Evolutionary conservation across 2,329 filamentous ascomycete genomes (phyloP).

Genomic region (Whalleya microplaca): DNA sequence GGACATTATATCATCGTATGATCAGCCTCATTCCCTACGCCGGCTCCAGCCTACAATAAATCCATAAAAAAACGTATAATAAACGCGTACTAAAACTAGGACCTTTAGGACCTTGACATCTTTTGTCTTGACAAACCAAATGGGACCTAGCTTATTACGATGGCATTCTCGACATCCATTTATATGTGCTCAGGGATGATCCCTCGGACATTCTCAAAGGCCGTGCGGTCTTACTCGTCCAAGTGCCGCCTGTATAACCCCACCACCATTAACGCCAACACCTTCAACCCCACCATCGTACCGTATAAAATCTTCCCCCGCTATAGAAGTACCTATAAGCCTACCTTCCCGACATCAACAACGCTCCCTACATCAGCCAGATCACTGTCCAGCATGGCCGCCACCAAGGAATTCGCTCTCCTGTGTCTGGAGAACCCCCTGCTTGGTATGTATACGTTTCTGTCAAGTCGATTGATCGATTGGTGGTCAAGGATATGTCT

Average conservation of each 20-base stretch:
- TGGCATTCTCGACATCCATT: conserved; percentile 21
- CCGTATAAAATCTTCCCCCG: conserved; percentile 38
- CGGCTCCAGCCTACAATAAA: conserved; percentile 6
- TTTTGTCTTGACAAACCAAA: no score
- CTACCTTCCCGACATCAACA: conserved; percentile 22
- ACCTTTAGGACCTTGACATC: no score
- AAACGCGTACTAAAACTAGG: no score
- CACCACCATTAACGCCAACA: conserved; percentile 18
- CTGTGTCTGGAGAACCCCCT: conserved; percentile 97
- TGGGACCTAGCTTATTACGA: conserved; percentile 4
- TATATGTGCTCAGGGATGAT: conserved; percentile 16
- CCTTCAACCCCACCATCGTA: conserved; percentile 35
- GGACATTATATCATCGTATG: conserved; percentile 27
- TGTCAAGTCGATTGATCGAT: not conserved
- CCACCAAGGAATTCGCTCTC: conserved; percentile 80
- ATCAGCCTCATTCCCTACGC: not conserved
- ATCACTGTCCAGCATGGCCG: conserved; percentile 62
- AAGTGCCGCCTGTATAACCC: conserved; percentile 11
- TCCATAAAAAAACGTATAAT: no score
- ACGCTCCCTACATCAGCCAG: conserved; percentile 4
- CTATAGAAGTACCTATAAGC: conserved; percentile 29
- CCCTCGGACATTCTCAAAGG: conserved; percentile 28
- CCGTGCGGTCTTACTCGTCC: conserved; percentile 16
- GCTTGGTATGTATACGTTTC: conserved; percentile 66
- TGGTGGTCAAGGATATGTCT: conserved; percentile 10